phyloP scores from a whole-genome alignment of 2,329 filamentous ascomycete genomes.

The Diaporthe destruens region DNA sequence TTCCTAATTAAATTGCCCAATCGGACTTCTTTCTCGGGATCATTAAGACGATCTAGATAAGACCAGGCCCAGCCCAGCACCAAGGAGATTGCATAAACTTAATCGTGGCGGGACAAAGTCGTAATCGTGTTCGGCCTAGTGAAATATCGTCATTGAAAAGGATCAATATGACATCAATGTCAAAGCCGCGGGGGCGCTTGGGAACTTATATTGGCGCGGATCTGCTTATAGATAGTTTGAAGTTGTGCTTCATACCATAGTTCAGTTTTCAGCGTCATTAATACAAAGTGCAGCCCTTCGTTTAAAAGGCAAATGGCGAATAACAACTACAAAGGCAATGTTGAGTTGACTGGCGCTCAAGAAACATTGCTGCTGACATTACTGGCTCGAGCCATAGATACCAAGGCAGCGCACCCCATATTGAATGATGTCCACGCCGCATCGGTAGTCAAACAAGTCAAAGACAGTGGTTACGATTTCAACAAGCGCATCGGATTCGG shows the following conservation, averaged over 20 bases:
- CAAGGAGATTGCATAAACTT: background rate
- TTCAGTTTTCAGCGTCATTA: no score
- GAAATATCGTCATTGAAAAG: background rate
- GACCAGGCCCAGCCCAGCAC: background rate
- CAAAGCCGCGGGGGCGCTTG: background rate
- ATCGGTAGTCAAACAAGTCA: slow-evolving; percentile 5
- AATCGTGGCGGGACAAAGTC: background rate
- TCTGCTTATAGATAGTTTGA: accelerated
- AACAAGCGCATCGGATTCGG: background rate
- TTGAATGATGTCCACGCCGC: slow-evolving; percentile 8
- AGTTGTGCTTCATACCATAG: no score
- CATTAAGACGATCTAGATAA: background rate
- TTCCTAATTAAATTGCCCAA: background rate
- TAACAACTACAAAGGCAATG: background rate
- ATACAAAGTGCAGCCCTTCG: no score
- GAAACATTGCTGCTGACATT: slow-evolving; percentile 7
- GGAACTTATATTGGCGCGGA: background rate
- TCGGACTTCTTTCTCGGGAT: background rate
- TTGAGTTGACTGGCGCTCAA: background rate
- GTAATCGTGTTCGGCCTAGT: background rate
- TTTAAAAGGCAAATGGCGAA: background rate
- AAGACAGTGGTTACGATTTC: background rate
- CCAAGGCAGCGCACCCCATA: slow-evolving; percentile 1
- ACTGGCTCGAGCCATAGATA: background rate
- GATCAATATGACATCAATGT: background rate